These are phyloP conservation scores for Opeltia flavorubescens DNA, from an alignment of 495 filamentous ascomycete genomes.

Conservation along the genomic window DNA sequence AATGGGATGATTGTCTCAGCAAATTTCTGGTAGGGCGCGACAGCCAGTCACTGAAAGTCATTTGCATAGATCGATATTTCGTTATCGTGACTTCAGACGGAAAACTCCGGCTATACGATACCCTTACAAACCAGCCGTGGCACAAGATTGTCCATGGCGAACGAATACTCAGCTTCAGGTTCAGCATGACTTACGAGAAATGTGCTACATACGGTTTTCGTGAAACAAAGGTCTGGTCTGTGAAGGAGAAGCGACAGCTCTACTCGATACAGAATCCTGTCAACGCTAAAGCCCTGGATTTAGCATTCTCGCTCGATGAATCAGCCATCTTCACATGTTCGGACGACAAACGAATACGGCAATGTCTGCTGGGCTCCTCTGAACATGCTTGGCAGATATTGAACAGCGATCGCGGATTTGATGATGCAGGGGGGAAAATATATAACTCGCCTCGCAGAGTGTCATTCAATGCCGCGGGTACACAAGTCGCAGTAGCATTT, in stretches of 20 bases:
- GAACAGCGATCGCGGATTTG: not conserved
- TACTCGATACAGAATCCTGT: constrained; percentile 4
- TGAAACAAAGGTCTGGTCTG: constrained; percentile 11
- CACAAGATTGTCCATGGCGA: constrained; percentile 11
- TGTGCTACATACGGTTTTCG: constrained; percentile 11
- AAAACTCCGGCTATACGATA: constrained; percentile 10
- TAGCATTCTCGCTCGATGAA: constrained; percentile 8
- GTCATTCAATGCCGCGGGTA: constrained; percentile 10
- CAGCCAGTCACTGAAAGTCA: constrained; percentile 6
- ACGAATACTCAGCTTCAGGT: constrained; percentile 5
- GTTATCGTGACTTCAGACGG: constrained; percentile 12
- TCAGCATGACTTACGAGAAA: constrained; percentile 6
- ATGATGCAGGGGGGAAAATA: constrained; percentile 1
- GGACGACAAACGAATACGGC: constrained; percentile 4
- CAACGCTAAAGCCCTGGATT: constrained; percentile 5
- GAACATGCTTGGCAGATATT: constrained; percentile 3
- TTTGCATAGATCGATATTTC: constrained; percentile 8
- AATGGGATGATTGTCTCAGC: constrained; percentile 19
- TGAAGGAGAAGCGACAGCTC: constrained; percentile 4
- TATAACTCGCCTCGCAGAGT: constrained; percentile 5
- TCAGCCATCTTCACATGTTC: constrained; percentile 6
- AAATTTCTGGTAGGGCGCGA: constrained; percentile 7
- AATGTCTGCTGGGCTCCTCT: not conserved
- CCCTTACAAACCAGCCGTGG: constrained; percentile 8
- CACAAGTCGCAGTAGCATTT: constrained; percentile 10